Base-by-base conservation (phyloP, 1,139 yeast species). In the Tardiomyces blankii region DNA sequence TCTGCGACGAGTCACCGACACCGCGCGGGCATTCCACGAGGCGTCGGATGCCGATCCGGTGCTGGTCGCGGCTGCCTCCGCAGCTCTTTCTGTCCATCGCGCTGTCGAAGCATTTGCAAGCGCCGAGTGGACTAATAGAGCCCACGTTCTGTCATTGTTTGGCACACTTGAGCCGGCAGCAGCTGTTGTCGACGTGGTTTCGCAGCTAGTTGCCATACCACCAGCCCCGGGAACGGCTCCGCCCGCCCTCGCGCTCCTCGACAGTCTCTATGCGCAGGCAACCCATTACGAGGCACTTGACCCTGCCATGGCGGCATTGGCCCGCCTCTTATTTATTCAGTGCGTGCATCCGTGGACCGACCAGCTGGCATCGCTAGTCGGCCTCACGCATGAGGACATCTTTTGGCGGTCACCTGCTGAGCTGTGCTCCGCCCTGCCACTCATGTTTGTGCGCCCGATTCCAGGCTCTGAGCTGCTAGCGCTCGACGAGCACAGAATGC, bases 391-490 rank as follows among this genome's bases (percentile, higher is more conserved):
- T 11, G 35, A 30, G 16, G 35, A 30, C 35, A 4, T 30, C 35
- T 30, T 30, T 30, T 30, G 35, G 35, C 35, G 9, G 35, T 14
- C 35, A 5, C n/a, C 35, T 4, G 5, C 16, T 11, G 35, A 4
- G 5, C n/a, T 30, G n/a, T 30, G 35, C 35, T 5, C 35, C 9
- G 16, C 16, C 5, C 35, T 30, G 16, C 35, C 35, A 5, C 16
- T 30, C 9, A 18, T 51, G 40, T 53, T 53, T 30, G 28, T 46
- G 3, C 27, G 6, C 4, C 25, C 42, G 5, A 25, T 25, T 18
- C 54, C 57, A 8, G 55, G 51, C 21, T 38, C 46, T 3, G 45
- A 43, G 7, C 46, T 54, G 13, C 56, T 48, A 35, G 46, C 44
- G 12, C 38, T 57, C 32, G 49, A 48, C 27, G 23, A 23, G 3